Evolutionary conservation across 2,329 filamentous ascomycete genomes (phyloP).

Genomic region (Pseudopithomyces chartarum): DNA sequence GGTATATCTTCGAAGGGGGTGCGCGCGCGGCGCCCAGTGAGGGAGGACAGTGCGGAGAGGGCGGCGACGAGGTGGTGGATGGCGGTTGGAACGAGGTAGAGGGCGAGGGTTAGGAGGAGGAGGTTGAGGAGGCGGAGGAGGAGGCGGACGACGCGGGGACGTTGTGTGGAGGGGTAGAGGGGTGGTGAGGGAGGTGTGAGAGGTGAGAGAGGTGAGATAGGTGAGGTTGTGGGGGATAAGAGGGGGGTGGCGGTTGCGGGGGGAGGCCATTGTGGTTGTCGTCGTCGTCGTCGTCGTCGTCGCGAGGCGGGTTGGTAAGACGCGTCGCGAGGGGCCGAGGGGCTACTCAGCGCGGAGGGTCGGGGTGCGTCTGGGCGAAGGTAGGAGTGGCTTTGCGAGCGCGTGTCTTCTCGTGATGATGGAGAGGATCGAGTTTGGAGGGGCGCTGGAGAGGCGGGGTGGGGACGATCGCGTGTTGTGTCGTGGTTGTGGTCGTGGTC

Average conservation of each 20-base stretch:
- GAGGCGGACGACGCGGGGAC: conserved; percentile 14
- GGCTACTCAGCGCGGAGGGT: too few species aligned
- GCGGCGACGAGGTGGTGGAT: conserved; percentile 21
- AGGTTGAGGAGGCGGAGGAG: conserved; percentile 15
- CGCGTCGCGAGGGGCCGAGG: too few species aligned
- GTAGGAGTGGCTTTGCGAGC: too few species aligned
- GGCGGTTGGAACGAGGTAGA: conserved; percentile 17
- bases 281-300: background rate
- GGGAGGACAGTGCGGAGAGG: conserved; percentile 20
- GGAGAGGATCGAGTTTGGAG: too few species aligned
- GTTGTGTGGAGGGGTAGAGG: background rate
- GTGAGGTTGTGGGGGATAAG: background rate
- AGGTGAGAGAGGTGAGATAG: background rate
- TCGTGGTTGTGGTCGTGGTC: too few species aligned
- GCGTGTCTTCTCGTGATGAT: too few species aligned
- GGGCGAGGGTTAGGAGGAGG: conserved; percentile 15
- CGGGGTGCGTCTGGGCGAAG: too few species aligned
- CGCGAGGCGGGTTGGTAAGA: too few species aligned
- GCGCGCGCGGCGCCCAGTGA: conserved; percentile 19
- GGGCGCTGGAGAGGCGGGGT: too few species aligned
- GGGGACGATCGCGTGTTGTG: too few species aligned
- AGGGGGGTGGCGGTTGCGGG: background rate
- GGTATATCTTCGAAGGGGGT: conserved; percentile 14
- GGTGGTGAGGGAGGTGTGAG: background rate
- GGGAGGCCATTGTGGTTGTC: background rate